phyloP scores from a whole-genome alignment of 768 basidiomycete genomes.

The Rhodotorula babjevae region DNA sequence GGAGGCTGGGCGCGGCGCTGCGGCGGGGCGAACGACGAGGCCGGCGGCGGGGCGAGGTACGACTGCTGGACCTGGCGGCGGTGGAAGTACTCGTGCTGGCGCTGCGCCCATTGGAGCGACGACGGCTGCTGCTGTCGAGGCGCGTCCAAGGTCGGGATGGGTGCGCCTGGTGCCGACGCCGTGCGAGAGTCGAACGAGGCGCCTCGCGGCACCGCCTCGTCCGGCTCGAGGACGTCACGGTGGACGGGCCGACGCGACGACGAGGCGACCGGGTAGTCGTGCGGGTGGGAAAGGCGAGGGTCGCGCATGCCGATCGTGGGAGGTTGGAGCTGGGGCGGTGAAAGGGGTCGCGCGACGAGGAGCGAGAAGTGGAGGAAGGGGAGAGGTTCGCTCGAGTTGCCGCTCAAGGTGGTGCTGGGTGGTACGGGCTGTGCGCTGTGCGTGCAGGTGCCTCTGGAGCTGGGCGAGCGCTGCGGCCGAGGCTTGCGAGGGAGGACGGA shows the following conservation, averaged over 20 bases:
- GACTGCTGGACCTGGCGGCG: background rate
- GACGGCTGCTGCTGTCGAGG: background rate
- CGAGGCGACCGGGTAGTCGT: background rate
- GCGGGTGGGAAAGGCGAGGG: background rate
- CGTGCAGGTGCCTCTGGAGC: no score
- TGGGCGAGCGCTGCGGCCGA: no score
- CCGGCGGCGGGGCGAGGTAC: background rate
- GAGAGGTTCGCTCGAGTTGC: no score
- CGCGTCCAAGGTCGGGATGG: background rate
- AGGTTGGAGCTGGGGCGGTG: background rate
- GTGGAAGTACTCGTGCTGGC: background rate
- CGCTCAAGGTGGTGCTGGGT: no score
- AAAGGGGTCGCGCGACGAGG: background rate
- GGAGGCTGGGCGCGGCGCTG: background rate
- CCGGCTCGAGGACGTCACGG: background rate
- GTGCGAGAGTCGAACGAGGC: background rate
- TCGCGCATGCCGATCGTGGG: background rate
- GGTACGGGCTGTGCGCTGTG: no score
- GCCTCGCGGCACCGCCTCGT: background rate
- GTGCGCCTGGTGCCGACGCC: background rate
- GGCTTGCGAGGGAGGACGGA: no score
- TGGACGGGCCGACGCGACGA: background rate
- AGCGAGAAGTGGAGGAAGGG: background rate
- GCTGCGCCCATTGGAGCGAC: background rate
- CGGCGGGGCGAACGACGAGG: background rate